These are phyloP conservation scores for Articulospora tetracladia DNA, from an alignment of 495 filamentous ascomycete species.

Conservation along the genomic window DNA sequence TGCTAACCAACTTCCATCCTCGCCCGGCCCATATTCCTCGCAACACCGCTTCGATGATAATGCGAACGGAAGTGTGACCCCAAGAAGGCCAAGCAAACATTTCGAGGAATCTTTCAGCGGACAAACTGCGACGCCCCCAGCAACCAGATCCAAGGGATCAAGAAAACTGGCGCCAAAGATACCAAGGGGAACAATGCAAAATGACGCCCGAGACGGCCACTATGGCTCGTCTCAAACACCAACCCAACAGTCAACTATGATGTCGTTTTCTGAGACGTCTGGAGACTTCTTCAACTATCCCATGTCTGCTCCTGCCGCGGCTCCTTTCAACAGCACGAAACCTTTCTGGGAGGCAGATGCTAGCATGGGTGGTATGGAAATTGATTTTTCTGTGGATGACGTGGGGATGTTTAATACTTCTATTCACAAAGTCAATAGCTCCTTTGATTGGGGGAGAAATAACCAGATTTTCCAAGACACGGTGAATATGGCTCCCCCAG, in stretches of 20 bases:
- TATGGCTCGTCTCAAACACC: slow-evolving; percentile 23
- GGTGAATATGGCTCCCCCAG: slow-evolving; percentile 15
- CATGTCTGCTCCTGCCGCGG: slow-evolving; percentile 65
- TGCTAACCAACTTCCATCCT: slow-evolving; percentile 51
- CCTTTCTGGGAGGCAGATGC: slow-evolving; percentile 72
- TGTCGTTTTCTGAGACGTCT: slow-evolving; percentile 44
- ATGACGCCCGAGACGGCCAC: slow-evolving; percentile 37
- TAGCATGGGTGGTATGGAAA: slow-evolving; percentile 48
- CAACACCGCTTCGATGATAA: slow-evolving; percentile 30
- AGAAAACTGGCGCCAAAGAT: slow-evolving; percentile 49
- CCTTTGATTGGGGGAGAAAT: slow-evolving; percentile 46
- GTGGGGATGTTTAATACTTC: slow-evolving; percentile 32
- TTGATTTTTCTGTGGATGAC: slow-evolving; percentile 42
- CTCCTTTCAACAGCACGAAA: slow-evolving; percentile 61
- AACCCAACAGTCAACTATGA: slow-evolving; percentile 30
- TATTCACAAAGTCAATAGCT: slow-evolving; percentile 29
- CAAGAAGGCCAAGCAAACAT: slow-evolving; percentile 31
- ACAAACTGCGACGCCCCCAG: slow-evolving; percentile 50
- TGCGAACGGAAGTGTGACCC: slow-evolving; percentile 33
- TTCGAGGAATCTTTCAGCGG: slow-evolving; percentile 29
- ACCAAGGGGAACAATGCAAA: slow-evolving; percentile 46
- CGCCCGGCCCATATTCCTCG: slow-evolving; percentile 44
- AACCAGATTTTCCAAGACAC: slow-evolving; percentile 43
- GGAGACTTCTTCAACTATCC: slow-evolving; percentile 68
- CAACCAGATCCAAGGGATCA: slow-evolving; percentile 44